Percentiles rank a stretch among this genome's conserved stretches.
These are phyloP conservation scores for Candida rishiriensis DNA, from an alignment of 805 yeast species.

Conservation along the genomic window DNA sequence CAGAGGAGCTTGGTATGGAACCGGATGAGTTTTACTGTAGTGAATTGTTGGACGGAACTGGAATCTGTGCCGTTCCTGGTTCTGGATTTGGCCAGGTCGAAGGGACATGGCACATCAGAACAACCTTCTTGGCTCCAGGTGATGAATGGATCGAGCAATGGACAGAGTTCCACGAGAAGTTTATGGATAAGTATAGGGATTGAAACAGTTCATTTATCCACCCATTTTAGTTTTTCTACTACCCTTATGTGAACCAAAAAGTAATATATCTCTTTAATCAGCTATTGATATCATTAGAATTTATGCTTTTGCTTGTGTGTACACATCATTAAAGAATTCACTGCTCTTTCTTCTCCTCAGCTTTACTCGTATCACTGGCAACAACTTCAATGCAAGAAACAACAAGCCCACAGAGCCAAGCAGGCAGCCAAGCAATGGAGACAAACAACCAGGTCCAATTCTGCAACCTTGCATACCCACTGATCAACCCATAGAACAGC, in stretches of 20 bases:
- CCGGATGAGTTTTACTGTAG: constrained; percentile 91
- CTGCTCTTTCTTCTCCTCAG: constrained; percentile 3
- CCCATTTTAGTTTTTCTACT: neutral
- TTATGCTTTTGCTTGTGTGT: neutral
- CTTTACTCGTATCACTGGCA: constrained; percentile 3
- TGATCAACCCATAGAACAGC: constrained; percentile 47
- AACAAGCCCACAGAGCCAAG: constrained; percentile 49
- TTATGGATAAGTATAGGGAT: constrained; percentile 53
- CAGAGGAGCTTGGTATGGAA: constrained; percentile 48
- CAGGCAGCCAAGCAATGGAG: constrained; percentile 75
- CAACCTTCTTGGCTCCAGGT: constrained; percentile 96
- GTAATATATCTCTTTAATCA: neutral
- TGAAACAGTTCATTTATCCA: constrained; percentile 1
- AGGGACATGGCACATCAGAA: constrained; percentile 89
- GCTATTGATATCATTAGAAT: no score
- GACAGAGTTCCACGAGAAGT: constrained; percentile 71
- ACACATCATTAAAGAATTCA: neutral
- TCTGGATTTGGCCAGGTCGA: constrained; percentile 92
- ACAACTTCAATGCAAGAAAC: constrained; percentile 23
- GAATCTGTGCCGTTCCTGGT: constrained; percentile 97
- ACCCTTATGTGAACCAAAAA: neutral
- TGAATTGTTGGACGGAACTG: constrained; percentile 78
- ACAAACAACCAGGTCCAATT: constrained; percentile 85
- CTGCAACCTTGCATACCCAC: constrained; percentile 64
- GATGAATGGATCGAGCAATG: constrained; percentile 79